Evolutionary conservation across 2,329 filamentous ascomycete species (phyloP), one percentile per base, ranked within the genome.

Genomic region (Juglanconis sp.): DNA sequence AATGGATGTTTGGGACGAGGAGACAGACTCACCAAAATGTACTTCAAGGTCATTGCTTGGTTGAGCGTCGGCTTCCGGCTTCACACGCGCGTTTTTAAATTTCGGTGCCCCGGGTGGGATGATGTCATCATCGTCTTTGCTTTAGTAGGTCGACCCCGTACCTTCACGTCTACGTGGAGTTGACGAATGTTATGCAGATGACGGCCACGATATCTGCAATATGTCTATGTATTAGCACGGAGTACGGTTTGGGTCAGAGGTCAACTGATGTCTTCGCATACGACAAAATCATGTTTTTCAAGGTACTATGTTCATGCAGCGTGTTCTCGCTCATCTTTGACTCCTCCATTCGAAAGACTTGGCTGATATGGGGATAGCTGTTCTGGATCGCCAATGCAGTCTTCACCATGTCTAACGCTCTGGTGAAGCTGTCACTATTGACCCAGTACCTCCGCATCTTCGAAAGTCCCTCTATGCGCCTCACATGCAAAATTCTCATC

Each of bases 381-480:
- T 66, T 65, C 15, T 66, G 64, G 5, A 31, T 66, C 9, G 59
- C 64, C 4, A 65, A 65, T 38, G 65, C 58, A 6, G 47, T 57
- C 0, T 66, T 66, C n/a, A 61, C 60, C 8, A 62, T 64, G 56
- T 60, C 62, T 15, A 66, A 65, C 9, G 53, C 65, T 3, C 46
- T 66, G 3, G 62, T 66, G 44, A 66, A 66, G 52, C n/a, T 66
- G 38, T 65, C 65, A n/a, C 34, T 66, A 13, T 64, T 66, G 0
- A 52, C 65, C 13, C 65, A 66, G 31, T 66, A 66, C 40, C 44
- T 66, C 0, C 65, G 65, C 5, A 57, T 61, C 36, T 66, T 66
- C 38, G 55, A 61, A 8, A 40, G 44, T 8, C 42, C 30, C 7
- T 4, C 3, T 2, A 46, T 50, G n/a, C 51, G 57, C 17, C 34